Conservation (phyloP, 2,329 filamentous ascomycete species). For the Sporothrix sp. region DNA sequence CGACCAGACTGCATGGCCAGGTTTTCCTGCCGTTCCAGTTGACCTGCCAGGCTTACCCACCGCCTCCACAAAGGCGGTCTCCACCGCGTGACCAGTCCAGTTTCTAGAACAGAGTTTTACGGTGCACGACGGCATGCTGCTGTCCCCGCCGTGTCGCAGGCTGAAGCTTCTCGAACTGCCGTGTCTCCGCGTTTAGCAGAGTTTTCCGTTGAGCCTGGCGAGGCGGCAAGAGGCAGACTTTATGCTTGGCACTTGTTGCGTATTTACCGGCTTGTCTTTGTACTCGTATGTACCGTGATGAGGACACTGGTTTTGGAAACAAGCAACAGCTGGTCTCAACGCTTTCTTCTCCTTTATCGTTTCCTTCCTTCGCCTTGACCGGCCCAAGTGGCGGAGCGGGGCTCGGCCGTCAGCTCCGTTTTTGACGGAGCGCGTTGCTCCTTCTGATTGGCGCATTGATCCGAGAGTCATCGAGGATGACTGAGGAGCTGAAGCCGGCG, state of each 20-base stretch:
- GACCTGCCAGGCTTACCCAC: neutral
- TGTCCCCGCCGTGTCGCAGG: neutral
- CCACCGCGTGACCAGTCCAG: slow-evolving; percentile 10
- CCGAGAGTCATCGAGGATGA: neutral
- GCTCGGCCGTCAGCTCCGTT: slow-evolving; percentile 1
- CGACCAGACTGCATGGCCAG: neutral
- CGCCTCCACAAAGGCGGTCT: slow-evolving; percentile 10
- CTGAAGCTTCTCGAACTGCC: too few species aligned
- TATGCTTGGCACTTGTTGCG: too few species aligned
- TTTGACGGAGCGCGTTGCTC: neutral
- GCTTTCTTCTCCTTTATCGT: neutral
- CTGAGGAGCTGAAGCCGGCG: too few species aligned
- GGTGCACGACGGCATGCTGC: neutral
- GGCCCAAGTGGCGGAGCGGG: too few species aligned
- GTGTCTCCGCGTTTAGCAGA: too few species aligned
- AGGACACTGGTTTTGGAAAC: too few species aligned
- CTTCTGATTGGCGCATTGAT: neutral
- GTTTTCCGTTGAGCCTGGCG: too few species aligned
- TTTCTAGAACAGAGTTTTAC: slow-evolving; percentile 6
- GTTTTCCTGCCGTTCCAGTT: slow-evolving; percentile 1
- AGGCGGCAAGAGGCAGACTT: too few species aligned
- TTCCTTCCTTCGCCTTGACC: too few species aligned
- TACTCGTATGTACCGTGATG: too few species aligned
- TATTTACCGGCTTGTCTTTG: too few species aligned
- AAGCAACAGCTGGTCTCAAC: too few species aligned